Evolutionary conservation across 345 rosid genomes (phyloP).

Genomic region (Hypericum perforatum): DNA sequence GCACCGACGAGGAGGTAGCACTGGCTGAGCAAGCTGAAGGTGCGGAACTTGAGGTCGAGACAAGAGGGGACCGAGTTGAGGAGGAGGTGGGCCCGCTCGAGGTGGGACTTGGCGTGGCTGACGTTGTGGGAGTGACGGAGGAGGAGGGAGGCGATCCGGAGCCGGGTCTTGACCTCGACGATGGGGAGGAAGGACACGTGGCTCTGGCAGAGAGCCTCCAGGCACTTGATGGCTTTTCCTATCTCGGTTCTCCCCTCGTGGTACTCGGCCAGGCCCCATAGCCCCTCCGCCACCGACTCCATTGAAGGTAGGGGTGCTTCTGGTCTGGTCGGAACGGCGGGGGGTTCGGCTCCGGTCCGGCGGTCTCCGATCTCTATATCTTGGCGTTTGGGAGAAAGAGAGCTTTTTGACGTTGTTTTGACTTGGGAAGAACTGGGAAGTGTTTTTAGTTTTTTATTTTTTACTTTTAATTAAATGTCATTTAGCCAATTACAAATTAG

Average conservation of each 20-base stretch:
- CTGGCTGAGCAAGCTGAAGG: constrained; percentile 78
- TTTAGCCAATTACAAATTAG: no score
- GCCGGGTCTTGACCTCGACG: constrained; percentile 76
- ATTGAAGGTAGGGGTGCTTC: constrained; percentile 11
- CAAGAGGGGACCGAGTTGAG: constrained; percentile 79
- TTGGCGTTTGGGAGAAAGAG: no score
- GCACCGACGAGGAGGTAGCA: constrained; percentile 84
- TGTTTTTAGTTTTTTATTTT: no score
- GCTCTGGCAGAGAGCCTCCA: constrained; percentile 84
- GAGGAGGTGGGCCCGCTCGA: constrained; percentile 71
- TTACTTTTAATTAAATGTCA: no score
- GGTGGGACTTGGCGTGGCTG: constrained; percentile 76
- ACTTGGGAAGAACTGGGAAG: no score
- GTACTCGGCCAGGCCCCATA: constrained; percentile 87
- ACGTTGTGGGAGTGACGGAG: constrained; percentile 79
- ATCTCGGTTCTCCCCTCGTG: constrained; percentile 63
- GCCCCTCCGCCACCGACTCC: constrained; percentile 84
- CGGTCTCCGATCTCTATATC: no score
- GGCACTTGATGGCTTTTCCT: constrained; percentile 67
- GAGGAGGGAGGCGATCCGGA: constrained; percentile 73
- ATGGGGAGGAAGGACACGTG: constrained; percentile 66
- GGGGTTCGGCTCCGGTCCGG: no score
- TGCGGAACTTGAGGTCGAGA: constrained; percentile 67
- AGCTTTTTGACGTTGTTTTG: no score
- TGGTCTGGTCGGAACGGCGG: no score